phyloP scores from a whole-genome alignment of 306 rosid genomes.

The Trifolium pratense region DNA sequence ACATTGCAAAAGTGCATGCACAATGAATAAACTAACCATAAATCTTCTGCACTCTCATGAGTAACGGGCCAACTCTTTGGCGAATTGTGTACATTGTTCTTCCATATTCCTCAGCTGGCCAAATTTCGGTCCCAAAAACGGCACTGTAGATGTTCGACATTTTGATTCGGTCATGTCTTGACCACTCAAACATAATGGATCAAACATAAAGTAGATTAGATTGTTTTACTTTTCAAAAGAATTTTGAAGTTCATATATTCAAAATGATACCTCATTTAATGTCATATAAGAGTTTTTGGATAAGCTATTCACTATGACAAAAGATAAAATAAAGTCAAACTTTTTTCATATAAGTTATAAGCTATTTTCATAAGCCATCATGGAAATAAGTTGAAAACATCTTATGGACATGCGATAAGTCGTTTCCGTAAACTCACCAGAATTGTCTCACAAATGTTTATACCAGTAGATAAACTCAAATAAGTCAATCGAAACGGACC shows the following conservation, averaged over 20 bases:
- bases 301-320: too few species aligned
- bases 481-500: not conserved
- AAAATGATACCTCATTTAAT: too few species aligned
- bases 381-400: not conserved
- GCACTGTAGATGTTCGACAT: conserved; percentile 69
- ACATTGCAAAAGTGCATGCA: conserved; percentile 24
- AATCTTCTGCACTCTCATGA: conserved; percentile 88
- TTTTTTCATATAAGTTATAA: not conserved
- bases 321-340: too few species aligned
- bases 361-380: too few species aligned
- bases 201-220: not conserved
- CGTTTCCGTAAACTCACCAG: not conserved
- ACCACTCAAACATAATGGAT: not conserved
- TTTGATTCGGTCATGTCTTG: conserved; percentile 39
- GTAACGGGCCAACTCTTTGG: conserved; percentile 87
- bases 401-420: not conserved
- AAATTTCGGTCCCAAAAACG: conserved; percentile 93
- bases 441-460: not conserved
- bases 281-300: too few species aligned
- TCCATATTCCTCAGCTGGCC: conserved; percentile 98
- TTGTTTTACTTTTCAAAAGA: too few species aligned
- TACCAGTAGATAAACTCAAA: not conserved
- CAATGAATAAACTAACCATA: conserved; percentile 63
- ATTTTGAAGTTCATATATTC: too few species aligned
- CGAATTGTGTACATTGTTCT: conserved; percentile 98